phyloP scores from a whole-genome alignment of 73 alveolate species.

The Blepharisma stoltei region DNA sequence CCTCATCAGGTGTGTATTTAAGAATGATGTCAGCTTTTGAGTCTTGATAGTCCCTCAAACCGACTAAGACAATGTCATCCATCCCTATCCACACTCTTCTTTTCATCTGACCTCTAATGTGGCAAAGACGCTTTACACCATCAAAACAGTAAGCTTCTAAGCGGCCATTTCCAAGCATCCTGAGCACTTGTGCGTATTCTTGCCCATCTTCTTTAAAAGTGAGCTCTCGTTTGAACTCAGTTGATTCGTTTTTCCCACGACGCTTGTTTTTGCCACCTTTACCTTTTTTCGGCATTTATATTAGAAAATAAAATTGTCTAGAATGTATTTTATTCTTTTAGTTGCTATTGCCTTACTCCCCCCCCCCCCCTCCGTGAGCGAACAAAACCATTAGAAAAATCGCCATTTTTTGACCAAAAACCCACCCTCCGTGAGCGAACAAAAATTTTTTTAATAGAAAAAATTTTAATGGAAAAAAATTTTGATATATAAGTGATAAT shows the following conservation, averaged over 20 bases:
- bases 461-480: too few species aligned
- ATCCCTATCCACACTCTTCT: constrained; percentile 92
- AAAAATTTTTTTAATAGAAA: too few species aligned
- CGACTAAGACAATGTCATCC: constrained; percentile 93
- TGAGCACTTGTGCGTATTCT: constrained; percentile 86
- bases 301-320: too few species aligned
- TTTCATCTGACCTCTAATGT: constrained; percentile 92
- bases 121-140: constrained; percentile 89
- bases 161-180: constrained; percentile 94
- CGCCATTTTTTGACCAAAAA: too few species aligned
- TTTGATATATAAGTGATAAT: too few species aligned
- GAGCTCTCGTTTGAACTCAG: constrained; percentile 77
- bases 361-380: too few species aligned
- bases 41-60: constrained; percentile 92
- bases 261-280: constrained; percentile 98
- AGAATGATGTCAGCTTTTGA: constrained; percentile 93
- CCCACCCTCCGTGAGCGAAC: too few species aligned
- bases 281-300: constrained; percentile 87
- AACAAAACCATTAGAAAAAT: too few species aligned
- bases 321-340: too few species aligned
- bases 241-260: constrained; percentile 87
- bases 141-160: constrained; percentile 90
- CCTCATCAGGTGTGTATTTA: constrained; percentile 93
- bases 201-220: constrained; percentile 94
- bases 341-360: too few species aligned